Percentiles rank a stretch among this genome's conserved stretches.
These are phyloP conservation scores for Pichia cactophila DNA, from an alignment of 1,139 yeast genomes.

Conservation along the genomic window DNA sequence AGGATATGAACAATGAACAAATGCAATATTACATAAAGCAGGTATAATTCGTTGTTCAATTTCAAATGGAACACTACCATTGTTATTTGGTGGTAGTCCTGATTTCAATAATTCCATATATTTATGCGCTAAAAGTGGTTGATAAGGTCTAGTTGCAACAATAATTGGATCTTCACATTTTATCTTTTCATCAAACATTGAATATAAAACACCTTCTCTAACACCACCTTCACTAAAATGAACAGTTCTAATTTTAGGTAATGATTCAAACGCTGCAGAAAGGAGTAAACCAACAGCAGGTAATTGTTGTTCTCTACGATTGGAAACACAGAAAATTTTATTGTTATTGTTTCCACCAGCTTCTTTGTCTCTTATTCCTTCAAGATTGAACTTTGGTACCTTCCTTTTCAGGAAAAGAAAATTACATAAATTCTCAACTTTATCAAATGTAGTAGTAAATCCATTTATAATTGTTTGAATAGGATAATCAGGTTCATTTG, in stretches of 20 bases:
- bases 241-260: constrained; percentile 52
- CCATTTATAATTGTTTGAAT: constrained; percentile 60
- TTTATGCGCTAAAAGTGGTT: constrained; percentile 49
- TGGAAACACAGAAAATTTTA: constrained; percentile 51
- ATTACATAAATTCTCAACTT: constrained; percentile 41
- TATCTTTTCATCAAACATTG: constrained; percentile 45
- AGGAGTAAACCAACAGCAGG: constrained; percentile 59
- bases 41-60: constrained; percentile 51
- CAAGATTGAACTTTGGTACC: constrained; percentile 30
- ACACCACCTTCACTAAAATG: constrained; percentile 67
- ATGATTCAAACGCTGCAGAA: constrained; percentile 48
- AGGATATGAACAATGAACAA: constrained; percentile 64
- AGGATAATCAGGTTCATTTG: constrained; percentile 45
- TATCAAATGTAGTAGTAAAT: constrained; percentile 45
- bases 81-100: constrained; percentile 38
- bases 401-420: constrained; percentile 37
- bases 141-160: constrained; percentile 57
- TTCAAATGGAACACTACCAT: constrained; percentile 43
- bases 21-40: constrained; percentile 61
- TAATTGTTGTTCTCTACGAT: constrained; percentile 50
- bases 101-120: constrained; percentile 42
- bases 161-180: constrained; percentile 56
- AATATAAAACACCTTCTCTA: constrained; percentile 60
- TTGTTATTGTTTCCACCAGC: constrained; percentile 14
- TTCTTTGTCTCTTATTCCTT: constrained; percentile 5